Evolutionary conservation across 441 rosid genomes (phyloP).

Genomic region (Gossypium davidsonii): DNA sequence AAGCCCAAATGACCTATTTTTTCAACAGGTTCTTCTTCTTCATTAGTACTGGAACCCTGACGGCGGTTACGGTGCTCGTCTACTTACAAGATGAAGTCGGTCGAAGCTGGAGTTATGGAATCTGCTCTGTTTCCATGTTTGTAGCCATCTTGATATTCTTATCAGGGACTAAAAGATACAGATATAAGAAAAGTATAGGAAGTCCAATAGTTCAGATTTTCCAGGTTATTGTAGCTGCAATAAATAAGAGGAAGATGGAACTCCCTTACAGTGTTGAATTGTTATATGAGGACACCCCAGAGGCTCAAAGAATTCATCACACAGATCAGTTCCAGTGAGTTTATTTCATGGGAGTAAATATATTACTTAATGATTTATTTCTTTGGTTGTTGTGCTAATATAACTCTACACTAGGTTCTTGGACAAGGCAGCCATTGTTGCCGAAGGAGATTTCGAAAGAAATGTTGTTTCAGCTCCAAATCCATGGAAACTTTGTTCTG

Average conservation of each 20-base stretch:
- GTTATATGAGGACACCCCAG: constrained; percentile 29
- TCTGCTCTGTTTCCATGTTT: constrained; percentile 32
- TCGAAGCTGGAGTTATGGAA: constrained; percentile 40
- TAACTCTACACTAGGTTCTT: constrained; percentile 25
- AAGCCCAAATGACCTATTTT: constrained; percentile 36
- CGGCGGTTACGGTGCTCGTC: constrained; percentile 41
- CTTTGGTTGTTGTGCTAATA: neutral
- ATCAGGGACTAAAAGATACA: constrained; percentile 29
- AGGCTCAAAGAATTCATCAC: constrained; percentile 24
- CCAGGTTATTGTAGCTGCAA: constrained; percentile 36
- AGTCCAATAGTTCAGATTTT: constrained; percentile 36
- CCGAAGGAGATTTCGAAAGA: constrained; percentile 18
- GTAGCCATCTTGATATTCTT: constrained; percentile 30
- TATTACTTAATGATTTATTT: neutral
- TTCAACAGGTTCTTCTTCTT: constrained; percentile 43
- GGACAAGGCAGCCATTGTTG: constrained; percentile 45
- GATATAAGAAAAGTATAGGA: constrained; percentile 36
- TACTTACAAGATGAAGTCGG: constrained; percentile 41
- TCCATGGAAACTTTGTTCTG: constrained; percentile 38
- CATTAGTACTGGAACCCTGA: constrained; percentile 35
- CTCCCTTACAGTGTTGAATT: constrained; percentile 20
- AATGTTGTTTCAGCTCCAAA: constrained; percentile 9
- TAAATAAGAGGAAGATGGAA: constrained; percentile 27
- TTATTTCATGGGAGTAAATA: neutral
- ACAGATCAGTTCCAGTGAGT: constrained; percentile 33